phyloP scores from a whole-genome alignment of 352 stramenopile genomes.

The Globisporangium irregulare region DNA sequence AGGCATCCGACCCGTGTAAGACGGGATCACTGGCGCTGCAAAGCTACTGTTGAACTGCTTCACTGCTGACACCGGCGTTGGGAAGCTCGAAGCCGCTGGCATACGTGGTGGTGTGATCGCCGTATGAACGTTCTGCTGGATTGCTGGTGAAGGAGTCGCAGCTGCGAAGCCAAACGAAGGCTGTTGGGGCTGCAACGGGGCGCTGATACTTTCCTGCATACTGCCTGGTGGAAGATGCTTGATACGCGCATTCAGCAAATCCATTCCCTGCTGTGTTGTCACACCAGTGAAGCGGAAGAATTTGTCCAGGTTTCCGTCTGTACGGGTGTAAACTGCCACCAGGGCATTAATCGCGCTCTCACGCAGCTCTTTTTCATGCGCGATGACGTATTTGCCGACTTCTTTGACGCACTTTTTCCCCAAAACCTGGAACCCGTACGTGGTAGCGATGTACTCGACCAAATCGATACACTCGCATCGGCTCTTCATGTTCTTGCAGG shows the following conservation, averaged over 20 bases:
- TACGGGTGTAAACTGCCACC: conserved; percentile 67
- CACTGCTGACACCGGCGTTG: conserved; percentile 27
- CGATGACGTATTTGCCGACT: conserved; percentile 71
- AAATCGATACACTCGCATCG: conserved; percentile 83
- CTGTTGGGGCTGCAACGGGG: conserved; percentile 14
- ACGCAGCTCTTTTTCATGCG: conserved; percentile 80
- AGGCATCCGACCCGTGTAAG: conserved; percentile 6
- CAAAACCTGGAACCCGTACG: conserved; percentile 55
- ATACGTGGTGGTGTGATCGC: conserved; percentile 21
- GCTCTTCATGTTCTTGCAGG: conserved; percentile 86
- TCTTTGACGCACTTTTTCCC: conserved; percentile 80
- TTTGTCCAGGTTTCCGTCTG: conserved; percentile 65
- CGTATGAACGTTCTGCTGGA: conserved; percentile 8
- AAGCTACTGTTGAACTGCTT: conserved; percentile 29
- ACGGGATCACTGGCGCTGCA: neutral
- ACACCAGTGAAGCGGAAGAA: conserved; percentile 78
- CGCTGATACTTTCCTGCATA: conserved; percentile 22
- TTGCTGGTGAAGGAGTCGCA: conserved; percentile 12
- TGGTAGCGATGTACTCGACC: conserved; percentile 71
- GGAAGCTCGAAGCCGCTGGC: conserved; percentile 10
- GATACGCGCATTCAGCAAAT: conserved; percentile 69
- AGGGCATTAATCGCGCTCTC: conserved; percentile 73
- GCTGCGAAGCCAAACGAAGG: conserved; percentile 23
- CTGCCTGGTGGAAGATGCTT: conserved; percentile 64
- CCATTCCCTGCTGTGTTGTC: conserved; percentile 76